These are phyloP conservation scores for Sonneratia caseolaris DNA, from an alignment of 345 rosid genomes.

Conservation along the genomic window DNA sequence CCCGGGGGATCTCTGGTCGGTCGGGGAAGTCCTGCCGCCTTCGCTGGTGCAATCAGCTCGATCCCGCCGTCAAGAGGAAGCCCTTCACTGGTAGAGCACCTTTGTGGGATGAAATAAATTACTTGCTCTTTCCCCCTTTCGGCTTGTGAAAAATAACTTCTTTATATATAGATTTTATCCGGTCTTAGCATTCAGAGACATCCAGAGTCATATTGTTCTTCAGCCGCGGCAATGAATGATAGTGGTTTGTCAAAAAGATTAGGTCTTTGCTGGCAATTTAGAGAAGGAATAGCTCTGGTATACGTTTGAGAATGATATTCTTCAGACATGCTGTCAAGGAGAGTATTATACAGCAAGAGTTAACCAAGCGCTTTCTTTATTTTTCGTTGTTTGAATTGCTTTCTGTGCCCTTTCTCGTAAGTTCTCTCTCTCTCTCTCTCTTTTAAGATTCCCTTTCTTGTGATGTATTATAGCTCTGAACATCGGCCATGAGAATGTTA, in stretches of 20 bases:
- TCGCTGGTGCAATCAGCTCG: slow-evolving; percentile 90
- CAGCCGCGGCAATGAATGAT: neutral
- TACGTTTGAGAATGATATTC: neutral
- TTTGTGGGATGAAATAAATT: neutral
- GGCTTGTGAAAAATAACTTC: neutral
- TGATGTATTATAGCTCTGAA: no score
- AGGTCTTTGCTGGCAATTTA: neutral
- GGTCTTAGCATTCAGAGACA: neutral
- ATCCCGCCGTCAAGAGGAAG: slow-evolving; percentile 58
- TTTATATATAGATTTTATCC: neutral
- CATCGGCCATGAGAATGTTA: no score
- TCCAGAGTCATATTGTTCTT: neutral
- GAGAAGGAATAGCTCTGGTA: neutral
- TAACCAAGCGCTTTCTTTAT: no score
- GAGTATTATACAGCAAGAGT: neutral
- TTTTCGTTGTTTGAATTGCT: no score
- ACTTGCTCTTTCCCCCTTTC: neutral
- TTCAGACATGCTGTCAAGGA: neutral
- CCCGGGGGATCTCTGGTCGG: slow-evolving; percentile 54
- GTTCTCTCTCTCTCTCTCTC: no score
- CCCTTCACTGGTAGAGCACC: slow-evolving; percentile 53
- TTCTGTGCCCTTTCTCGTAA: no score
- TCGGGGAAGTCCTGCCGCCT: slow-evolving; percentile 84
- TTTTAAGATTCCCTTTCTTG: no score
- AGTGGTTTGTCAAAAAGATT: neutral